These are phyloP conservation scores for Musa itinerans DNA, from an alignment of 176 grass and related monocot genomes.

Conservation along the genomic window DNA sequence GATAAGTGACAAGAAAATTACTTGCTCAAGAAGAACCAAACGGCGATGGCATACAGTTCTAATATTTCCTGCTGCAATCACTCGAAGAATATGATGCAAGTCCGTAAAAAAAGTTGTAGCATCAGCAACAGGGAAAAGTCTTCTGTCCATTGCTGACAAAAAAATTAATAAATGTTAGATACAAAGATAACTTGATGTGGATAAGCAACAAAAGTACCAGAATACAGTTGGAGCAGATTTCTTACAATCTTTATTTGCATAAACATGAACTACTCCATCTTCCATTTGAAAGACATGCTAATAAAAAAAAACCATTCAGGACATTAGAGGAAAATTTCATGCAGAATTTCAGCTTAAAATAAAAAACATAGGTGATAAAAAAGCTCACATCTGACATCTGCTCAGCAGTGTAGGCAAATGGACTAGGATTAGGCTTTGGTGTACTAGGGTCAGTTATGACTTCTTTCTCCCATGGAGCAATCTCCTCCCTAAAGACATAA, in stretches of 20 bases:
- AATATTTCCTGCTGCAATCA: constrained; percentile 76
- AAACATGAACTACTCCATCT: constrained; percentile 92
- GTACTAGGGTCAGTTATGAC: constrained; percentile 94
- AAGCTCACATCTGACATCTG: constrained; percentile 59
- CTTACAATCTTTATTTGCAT: constrained; percentile 70
- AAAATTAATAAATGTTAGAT: constrained; percentile 11
- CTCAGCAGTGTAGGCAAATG: constrained; percentile 59
- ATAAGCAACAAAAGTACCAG: constrained; percentile 16
- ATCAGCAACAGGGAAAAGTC: constrained; percentile 67
- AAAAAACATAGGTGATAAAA: background rate
- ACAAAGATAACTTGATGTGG: constrained; percentile 1
- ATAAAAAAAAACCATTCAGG: constrained; percentile 9
- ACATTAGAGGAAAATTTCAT: background rate
- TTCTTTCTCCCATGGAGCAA: constrained; percentile 90
- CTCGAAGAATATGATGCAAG: constrained; percentile 88
- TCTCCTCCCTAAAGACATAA: constrained; percentile 81
- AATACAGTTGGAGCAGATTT: constrained; percentile 6
- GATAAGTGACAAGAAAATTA: constrained; percentile 23
- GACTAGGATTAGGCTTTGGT: constrained; percentile 77
- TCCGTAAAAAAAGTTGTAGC: constrained; percentile 93
- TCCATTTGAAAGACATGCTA: constrained; percentile 87
- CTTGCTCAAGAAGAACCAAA: constrained; percentile 89
- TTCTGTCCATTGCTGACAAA: constrained; percentile 58
- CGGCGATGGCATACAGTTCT: constrained; percentile 82
- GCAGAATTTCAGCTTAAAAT: background rate